A percentile compares a stretch with the other conserved stretches of the same genome.
These are phyloP conservation scores for Amanita thiersii DNA, from an alignment of 768 basidiomycete genomes.

Conservation along the genomic window DNA sequence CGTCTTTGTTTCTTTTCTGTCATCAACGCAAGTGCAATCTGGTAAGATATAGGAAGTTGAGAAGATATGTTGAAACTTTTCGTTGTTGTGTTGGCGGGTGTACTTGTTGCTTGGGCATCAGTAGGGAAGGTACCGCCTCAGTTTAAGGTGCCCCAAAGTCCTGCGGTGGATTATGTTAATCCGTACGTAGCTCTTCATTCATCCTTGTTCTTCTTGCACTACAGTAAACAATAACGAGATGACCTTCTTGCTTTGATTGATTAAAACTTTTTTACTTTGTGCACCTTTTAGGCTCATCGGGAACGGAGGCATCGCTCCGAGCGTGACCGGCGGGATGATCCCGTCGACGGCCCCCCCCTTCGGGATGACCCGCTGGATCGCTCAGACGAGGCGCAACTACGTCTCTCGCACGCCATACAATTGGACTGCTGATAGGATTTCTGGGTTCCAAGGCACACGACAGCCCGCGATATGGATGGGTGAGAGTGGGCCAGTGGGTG, in stretches of 20 bases:
- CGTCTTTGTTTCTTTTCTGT: no score
- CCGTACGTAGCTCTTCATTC: conserved; percentile 4
- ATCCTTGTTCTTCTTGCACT: background rate
- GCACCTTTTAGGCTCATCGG: conserved; percentile 43
- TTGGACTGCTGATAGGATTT: conserved; percentile 43
- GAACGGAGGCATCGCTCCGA: conserved; percentile 63
- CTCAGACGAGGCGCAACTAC: conserved; percentile 71
- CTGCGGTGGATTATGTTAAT: conserved; percentile 8
- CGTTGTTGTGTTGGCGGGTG: no score
- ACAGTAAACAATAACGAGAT: no score
- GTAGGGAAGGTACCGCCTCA: no score
- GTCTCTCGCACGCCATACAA: conserved; percentile 70
- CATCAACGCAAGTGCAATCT: no score
- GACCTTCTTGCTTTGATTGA: no score
- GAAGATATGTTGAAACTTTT: no score
- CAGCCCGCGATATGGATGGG: conserved; percentile 92
- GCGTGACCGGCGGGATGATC: conserved; percentile 72
- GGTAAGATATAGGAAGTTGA: no score
- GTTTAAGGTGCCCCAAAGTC: background rate
- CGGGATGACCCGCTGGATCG: conserved; percentile 82
- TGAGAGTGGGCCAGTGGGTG: conserved; percentile 56
- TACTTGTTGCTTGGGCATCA: no score
- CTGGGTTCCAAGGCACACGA: conserved; percentile 74
- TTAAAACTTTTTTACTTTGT: background rate
- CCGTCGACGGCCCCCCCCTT: conserved; percentile 72